Evolutionary conservation across 2,329 filamentous ascomycete species (phyloP).

Genomic region (Colletotrichum neosansevieriae): DNA sequence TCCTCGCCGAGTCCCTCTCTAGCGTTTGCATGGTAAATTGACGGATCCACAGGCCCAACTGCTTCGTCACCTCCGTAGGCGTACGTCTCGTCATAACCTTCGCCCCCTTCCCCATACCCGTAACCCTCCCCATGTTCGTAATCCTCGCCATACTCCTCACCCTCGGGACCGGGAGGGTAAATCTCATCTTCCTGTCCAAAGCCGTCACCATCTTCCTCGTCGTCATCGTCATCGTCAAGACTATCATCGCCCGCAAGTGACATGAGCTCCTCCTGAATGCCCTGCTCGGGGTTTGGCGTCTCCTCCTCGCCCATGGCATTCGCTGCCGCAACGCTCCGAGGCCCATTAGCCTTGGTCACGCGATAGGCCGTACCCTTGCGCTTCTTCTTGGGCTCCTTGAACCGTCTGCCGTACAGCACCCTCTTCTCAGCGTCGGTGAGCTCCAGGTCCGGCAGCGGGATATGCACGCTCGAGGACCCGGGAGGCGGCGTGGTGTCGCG

Average conservation of each 20-base stretch:
- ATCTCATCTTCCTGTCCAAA: constrained; percentile 39
- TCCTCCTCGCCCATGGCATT: constrained; percentile 15
- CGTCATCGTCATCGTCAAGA: constrained; percentile 50
- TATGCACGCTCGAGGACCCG: constrained; percentile 47
- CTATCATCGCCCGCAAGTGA: constrained; percentile 35
- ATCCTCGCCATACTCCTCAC: constrained; percentile 38
- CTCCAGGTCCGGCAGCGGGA: constrained; percentile 54
- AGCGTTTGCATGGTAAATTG: not conserved
- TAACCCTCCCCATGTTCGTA: constrained; percentile 43
- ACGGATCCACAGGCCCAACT: not conserved
- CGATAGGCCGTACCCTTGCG: constrained; percentile 42
- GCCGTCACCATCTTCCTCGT: constrained; percentile 44
- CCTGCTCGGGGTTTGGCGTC: constrained; percentile 15
- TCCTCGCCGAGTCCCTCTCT: not conserved
- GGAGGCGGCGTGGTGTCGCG: constrained; percentile 49
- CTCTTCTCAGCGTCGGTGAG: constrained; percentile 53
- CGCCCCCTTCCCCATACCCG: constrained; percentile 46
- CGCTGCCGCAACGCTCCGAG: constrained; percentile 21
- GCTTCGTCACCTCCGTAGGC: constrained; percentile 26
- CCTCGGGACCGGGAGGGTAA: constrained; percentile 22
- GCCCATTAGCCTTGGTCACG: constrained; percentile 40
- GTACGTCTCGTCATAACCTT: constrained; percentile 43
- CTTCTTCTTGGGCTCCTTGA: constrained; percentile 45
- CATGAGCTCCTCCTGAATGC: constrained; percentile 26
- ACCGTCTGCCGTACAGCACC: constrained; percentile 49